A percentile compares a stretch with the other conserved stretches of the same genome.
Conservation (phyloP, 1,139 yeast genomes). For the Sugiyamaella pinicola region DNA sequence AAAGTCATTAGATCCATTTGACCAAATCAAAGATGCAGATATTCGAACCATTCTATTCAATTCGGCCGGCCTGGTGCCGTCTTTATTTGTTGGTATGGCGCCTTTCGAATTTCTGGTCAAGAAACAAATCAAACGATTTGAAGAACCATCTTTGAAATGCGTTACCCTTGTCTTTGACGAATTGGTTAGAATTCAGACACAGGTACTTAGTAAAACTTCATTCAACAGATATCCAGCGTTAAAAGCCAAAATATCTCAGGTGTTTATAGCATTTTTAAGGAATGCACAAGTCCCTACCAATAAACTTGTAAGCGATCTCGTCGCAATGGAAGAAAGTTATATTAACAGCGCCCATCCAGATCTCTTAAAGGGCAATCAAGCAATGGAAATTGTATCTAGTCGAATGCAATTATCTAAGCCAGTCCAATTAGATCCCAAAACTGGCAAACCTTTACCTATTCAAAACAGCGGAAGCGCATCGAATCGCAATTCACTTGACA, state of each 20-base stretch:
- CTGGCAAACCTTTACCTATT: conserved; percentile 52
- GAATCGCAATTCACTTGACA: conserved; percentile 13
- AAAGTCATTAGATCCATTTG: conserved; percentile 92
- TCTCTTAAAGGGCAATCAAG: conserved; percentile 89
- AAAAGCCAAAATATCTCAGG: conserved; percentile 81
- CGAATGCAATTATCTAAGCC: conserved; percentile 80
- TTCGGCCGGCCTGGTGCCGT: conserved; percentile 95
- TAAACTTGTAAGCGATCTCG: conserved; percentile 78
- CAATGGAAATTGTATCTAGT: conserved; percentile 91
- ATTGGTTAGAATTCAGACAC: conserved; percentile 86
- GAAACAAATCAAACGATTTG: conserved; percentile 92
- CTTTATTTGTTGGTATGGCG: conserved; percentile 93
- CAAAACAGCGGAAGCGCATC: conserved; percentile 26
- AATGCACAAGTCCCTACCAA: conserved; percentile 84
- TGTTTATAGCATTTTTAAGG: conserved; percentile 78
- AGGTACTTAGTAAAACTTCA: conserved; percentile 77
- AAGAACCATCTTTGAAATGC: conserved; percentile 92
- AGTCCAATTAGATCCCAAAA: conserved; percentile 85
- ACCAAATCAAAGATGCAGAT: conserved; percentile 94
- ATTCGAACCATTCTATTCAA: conserved; percentile 93
- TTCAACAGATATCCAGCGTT: conserved; percentile 88
- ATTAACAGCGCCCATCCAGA: conserved; percentile 98
- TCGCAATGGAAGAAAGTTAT: conserved; percentile 84
- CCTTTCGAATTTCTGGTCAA: conserved; percentile 95
- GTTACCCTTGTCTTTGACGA: conserved; percentile 92